phyloP scores from a whole-genome alignment of 1,139 yeast species.

The Blastobotrys serpentis region DNA sequence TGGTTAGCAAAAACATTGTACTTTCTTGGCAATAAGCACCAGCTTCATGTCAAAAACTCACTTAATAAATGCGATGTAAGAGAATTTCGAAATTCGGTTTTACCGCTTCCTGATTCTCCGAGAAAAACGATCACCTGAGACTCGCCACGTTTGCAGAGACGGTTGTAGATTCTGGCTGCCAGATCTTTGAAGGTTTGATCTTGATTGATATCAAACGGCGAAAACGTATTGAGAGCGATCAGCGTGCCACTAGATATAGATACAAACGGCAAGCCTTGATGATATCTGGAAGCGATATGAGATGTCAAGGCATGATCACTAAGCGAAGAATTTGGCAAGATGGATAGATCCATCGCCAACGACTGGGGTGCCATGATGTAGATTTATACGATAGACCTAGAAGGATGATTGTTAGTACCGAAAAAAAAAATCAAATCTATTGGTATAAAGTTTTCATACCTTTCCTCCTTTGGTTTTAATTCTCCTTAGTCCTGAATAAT shows the following conservation, averaged over 20 bases:
- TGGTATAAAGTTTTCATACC: neutral
- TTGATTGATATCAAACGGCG: constrained; percentile 41
- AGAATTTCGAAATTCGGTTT: constrained; percentile 40
- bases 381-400: neutral
- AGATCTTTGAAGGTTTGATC: constrained; percentile 42
- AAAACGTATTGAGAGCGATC: constrained; percentile 42
- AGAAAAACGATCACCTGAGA: constrained; percentile 41
- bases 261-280: constrained; percentile 44
- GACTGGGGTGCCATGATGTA: constrained; percentile 29
- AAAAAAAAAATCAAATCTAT: neutral
- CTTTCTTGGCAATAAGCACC: too few relatives aligned
- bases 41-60: constrained; percentile 24
- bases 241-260: constrained; percentile 41
- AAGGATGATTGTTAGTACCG: neutral
- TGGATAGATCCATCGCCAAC: constrained; percentile 40
- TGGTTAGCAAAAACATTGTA: too few relatives aligned
- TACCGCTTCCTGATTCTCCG: constrained; percentile 45
- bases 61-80: constrained; percentile 36
- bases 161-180: constrained; percentile 42
- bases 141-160: constrained; percentile 42
- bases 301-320: constrained; percentile 44
- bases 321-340: constrained; percentile 38
- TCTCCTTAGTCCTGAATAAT: neutral
- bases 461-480: neutral
- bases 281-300: constrained; percentile 45